Percentiles rank a stretch among this genome's conserved stretches.
These are phyloP conservation scores for Globisporangium mamillatum DNA, from an alignment of 352 stramenopile genomes.

Conservation along the genomic window DNA sequence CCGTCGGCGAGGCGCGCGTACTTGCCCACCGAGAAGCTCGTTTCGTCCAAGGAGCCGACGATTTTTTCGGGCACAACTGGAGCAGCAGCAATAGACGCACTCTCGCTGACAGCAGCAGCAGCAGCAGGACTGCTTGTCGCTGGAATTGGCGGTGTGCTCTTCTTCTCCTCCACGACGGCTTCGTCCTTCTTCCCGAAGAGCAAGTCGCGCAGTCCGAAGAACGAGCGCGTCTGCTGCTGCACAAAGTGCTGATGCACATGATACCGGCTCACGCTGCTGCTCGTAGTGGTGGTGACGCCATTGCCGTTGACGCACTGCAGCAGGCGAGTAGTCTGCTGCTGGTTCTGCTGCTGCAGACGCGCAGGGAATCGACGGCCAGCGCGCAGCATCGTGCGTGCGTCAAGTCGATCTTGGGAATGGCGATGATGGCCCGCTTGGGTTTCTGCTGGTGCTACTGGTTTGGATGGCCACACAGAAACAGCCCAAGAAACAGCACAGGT, in stretches of 20 bases:
- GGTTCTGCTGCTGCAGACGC: slow-evolving; percentile 12
- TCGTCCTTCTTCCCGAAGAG: slow-evolving; percentile 54
- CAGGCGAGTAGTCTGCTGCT: background rate
- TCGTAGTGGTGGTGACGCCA: background rate
- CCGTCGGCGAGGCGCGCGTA: slow-evolving; percentile 85
- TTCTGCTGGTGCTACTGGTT: slow-evolving; percentile 3
- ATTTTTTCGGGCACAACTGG: slow-evolving; percentile 21
- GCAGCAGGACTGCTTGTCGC: background rate
- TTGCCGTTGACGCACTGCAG: slow-evolving; percentile 9
- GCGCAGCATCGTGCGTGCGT: slow-evolving; percentile 15
- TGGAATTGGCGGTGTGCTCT: background rate
- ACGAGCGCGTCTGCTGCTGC: slow-evolving; percentile 34
- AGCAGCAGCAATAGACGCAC: slow-evolving; percentile 10
- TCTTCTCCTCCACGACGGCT: slow-evolving; percentile 15
- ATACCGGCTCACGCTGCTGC: slow-evolving; percentile 4
- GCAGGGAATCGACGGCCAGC: slow-evolving; percentile 20
- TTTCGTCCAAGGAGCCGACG: slow-evolving; percentile 48
- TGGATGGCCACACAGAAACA: slow-evolving; percentile 8
- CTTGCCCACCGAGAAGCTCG: slow-evolving; percentile 66
- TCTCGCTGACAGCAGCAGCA: slow-evolving; percentile 5
- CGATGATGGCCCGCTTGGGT: background rate
- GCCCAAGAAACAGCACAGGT: background rate
- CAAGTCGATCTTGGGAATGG: slow-evolving; percentile 5
- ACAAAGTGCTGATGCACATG: slow-evolving; percentile 9
- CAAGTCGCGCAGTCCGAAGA: slow-evolving; percentile 64